Percentiles rank a stretch among this genome's conserved stretches.
phyloP scores from a whole-genome alignment of 305 asterid genomes.

The Coffea humblotiana region DNA sequence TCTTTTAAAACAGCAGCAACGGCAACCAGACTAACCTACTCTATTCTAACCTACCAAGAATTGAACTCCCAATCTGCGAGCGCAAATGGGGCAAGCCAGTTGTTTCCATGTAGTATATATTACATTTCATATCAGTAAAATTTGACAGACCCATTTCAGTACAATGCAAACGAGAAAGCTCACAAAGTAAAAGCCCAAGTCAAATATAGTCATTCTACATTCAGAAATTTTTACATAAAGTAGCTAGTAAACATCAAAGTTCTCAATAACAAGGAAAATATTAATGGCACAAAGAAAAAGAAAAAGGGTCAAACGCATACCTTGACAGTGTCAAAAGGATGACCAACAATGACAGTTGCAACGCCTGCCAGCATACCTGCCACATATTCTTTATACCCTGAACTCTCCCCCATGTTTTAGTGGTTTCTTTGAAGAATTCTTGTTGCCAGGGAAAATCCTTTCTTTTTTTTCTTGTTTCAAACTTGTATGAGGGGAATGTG shows the following conservation, averaged over 20 bases:
- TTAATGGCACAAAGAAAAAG: neutral
- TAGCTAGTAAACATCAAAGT: neutral
- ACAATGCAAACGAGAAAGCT: neutral
- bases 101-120: neutral
- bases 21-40: too few relatives aligned
- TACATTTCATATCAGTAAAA: neutral
- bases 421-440: conserved; percentile 3
- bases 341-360: conserved; percentile 76
- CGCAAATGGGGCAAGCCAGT: neutral
- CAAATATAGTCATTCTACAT: neutral
- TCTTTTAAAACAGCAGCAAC: neutral
- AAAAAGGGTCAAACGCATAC: conserved; percentile 27
- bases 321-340: conserved; percentile 96
- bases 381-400: conserved; percentile 70
- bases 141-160: neutral
- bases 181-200: neutral
- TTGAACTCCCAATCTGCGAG: neutral
- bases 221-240: neutral
- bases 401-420: conserved; percentile 36
- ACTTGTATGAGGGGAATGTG: neutral
- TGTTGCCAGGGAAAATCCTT: neutral
- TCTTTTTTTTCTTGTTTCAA: neutral
- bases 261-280: neutral
- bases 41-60: too few relatives aligned
- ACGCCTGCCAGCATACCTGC: conserved; percentile 93